phyloP scores from a whole-genome alignment of 2,329 filamentous ascomycete genomes.

The Ophiostoma montium region DNA sequence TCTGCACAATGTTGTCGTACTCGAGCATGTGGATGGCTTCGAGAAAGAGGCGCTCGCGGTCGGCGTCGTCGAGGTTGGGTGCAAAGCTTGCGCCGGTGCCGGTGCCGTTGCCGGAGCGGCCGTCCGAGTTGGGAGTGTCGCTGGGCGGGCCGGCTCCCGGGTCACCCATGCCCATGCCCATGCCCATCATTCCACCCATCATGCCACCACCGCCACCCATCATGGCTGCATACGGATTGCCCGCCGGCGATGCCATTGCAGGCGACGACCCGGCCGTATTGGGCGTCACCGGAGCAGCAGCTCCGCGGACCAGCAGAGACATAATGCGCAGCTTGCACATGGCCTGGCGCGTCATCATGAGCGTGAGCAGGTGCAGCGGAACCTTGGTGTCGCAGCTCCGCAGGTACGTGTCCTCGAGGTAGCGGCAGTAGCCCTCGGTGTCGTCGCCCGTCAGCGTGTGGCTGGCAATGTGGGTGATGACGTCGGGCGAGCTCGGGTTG shows the following conservation, averaged over 20 bases:
- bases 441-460: slow-evolving; percentile 34
- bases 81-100: not conserved
- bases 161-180: not conserved
- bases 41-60: slow-evolving; percentile 38
- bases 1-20: slow-evolving; percentile 42
- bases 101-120: not conserved
- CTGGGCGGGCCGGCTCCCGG: slow-evolving; percentile 1
- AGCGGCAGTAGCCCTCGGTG: slow-evolving; percentile 37
- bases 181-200: not conserved
- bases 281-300: too few species aligned
- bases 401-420: slow-evolving; percentile 43
- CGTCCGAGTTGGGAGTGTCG: not conserved
- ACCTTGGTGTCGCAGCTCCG: slow-evolving; percentile 43
- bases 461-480: slow-evolving; percentile 34
- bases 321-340: slow-evolving; percentile 44
- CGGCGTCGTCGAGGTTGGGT: slow-evolving; percentile 21
- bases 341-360: slow-evolving; percentile 40
- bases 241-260: not conserved
- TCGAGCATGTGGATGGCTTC: slow-evolving; percentile 45
- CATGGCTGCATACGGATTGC: not conserved
- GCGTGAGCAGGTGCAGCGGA: slow-evolving; percentile 43
- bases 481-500: slow-evolving; percentile 27
- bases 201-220: not conserved
- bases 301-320: slow-evolving; percentile 31
- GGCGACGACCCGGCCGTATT: slow-evolving; percentile 10